Percentiles rank a stretch among this genome's conserved stretches.
phyloP scores from a whole-genome alignment of 2,329 filamentous ascomycete genomes.

The Periconia digitata region DNA sequence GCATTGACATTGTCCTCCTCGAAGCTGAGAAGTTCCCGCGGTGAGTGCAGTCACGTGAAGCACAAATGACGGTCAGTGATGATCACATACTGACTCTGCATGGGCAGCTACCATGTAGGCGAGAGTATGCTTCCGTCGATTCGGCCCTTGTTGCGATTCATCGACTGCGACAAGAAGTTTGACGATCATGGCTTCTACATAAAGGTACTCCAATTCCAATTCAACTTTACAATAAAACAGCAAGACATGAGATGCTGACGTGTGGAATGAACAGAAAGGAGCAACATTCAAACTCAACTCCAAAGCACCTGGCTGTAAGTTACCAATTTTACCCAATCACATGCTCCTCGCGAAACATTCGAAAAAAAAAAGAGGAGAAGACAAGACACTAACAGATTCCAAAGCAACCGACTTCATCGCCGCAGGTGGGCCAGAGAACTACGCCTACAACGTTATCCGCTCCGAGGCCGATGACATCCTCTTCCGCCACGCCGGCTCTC shows the following conservation, averaged over 20 bases:
- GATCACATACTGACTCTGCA: neutral
- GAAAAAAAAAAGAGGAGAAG: too few relatives aligned
- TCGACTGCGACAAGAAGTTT: conserved; percentile 12
- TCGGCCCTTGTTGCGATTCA: conserved; percentile 9
- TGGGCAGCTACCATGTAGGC: conserved; percentile 20
- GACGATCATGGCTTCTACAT: conserved; percentile 10
- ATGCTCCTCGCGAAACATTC: too few relatives aligned
- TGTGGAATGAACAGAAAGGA: neutral
- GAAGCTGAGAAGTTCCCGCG: conserved; percentile 50
- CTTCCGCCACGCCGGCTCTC: conserved; percentile 24
- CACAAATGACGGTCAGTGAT: neutral
- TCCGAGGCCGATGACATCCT: conserved; percentile 29
- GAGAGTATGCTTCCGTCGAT: conserved; percentile 14
- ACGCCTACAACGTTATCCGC: conserved; percentile 29
- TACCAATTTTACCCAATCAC: neutral
- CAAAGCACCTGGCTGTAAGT: neutral
- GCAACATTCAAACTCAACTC: conserved; percentile 1
- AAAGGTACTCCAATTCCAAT: conserved; percentile 2
- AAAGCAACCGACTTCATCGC: conserved; percentile 22
- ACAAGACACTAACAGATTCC: neutral
- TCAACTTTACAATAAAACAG: neutral
- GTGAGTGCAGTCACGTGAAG: neutral
- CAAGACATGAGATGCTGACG: neutral
- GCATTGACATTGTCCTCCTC: conserved; percentile 47
- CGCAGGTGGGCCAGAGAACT: conserved; percentile 13